These are phyloP conservation scores for Mycena chlorophos DNA, from an alignment of 768 basidiomycete species.

Conservation along the genomic window DNA sequence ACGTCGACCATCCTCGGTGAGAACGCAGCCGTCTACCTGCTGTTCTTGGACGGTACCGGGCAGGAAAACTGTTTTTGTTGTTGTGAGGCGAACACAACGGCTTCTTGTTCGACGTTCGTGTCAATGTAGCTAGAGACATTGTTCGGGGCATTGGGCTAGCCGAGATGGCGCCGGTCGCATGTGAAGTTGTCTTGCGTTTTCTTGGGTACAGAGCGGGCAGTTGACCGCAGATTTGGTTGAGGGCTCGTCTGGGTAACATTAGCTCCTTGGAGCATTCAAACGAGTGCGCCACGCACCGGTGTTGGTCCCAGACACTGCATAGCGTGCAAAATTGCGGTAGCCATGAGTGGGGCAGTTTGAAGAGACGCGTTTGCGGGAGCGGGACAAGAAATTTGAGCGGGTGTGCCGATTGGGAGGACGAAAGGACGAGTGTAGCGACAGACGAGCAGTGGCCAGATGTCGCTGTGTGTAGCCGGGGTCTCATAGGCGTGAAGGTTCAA, in stretches of 20 bases:
- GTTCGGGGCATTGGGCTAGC: too few species aligned
- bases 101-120: constrained; percentile 2
- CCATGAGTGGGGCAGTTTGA: constrained; percentile 55
- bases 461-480: too few species aligned
- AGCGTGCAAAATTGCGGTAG: constrained; percentile 55
- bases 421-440: constrained; percentile 55
- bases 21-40: constrained; percentile 64
- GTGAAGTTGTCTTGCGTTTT: constrained; percentile 16
- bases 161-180: too few species aligned
- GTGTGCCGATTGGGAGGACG: constrained; percentile 48
- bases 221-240: constrained; percentile 10
- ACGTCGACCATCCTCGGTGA: constrained; percentile 89
- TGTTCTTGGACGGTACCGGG: constrained; percentile 58
- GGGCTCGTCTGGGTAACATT: constrained; percentile 13
- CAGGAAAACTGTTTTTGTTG: constrained; percentile 15
- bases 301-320: constrained; percentile 50
- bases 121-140: too few species aligned
- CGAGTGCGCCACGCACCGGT: constrained; percentile 18
- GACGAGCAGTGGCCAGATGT: constrained; percentile 32
- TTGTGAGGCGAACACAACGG: constrained; percentile 4
- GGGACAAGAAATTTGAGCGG: constrained; percentile 44
- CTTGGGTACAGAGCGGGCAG: constrained; percentile 10
- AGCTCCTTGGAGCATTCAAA: neutral
- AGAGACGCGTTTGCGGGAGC: constrained; percentile 34
- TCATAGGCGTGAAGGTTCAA: too few species aligned